Conservation (phyloP, 202 grass and related monocot genomes). For the Zizania palustris region DNA sequence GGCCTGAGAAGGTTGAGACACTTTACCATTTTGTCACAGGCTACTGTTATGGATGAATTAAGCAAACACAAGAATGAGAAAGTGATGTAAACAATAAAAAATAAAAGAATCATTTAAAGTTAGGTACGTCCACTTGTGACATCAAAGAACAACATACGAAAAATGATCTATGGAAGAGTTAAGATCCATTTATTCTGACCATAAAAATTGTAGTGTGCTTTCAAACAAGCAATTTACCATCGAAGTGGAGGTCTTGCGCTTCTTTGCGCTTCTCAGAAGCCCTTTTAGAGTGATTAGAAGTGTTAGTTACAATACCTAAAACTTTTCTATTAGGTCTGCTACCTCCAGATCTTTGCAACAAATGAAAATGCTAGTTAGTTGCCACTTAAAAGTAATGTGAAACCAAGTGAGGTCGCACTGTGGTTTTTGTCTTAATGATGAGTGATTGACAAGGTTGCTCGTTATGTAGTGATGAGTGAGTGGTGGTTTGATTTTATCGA, state of each 20-base stretch:
- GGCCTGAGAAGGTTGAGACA: no score
- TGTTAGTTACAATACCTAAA: conserved; percentile 55
- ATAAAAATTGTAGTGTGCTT: conserved; percentile 6
- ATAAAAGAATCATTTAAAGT: conserved; percentile 1
- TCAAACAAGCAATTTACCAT: conserved; percentile 58
- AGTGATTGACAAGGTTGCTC: no score
- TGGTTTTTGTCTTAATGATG: no score
- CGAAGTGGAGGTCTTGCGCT: conserved; percentile 59
- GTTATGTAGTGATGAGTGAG: no score
- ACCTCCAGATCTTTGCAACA: conserved; percentile 70
- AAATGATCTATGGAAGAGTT: neutral
- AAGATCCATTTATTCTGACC: conserved; percentile 1
- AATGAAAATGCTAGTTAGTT: conserved; percentile 14
- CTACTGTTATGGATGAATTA: no score
- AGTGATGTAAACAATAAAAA: conserved; percentile 3
- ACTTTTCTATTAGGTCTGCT: conserved; percentile 72
- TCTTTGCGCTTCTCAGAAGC: conserved; percentile 82
- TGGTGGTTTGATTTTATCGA: no score
- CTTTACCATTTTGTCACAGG: no score
- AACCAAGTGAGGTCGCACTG: no score
- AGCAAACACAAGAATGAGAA: neutral
- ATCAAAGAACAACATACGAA: conserved; percentile 3
- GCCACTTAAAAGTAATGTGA: conserved; percentile 11
- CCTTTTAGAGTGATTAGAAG: conserved; percentile 68
- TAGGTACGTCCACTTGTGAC: conserved; percentile 1